Evolutionary conservation across 768 basidiomycete genomes (phyloP), one percentile per base, ranked within the genome.

Genomic region (Strobilomyces dryophilus): DNA sequence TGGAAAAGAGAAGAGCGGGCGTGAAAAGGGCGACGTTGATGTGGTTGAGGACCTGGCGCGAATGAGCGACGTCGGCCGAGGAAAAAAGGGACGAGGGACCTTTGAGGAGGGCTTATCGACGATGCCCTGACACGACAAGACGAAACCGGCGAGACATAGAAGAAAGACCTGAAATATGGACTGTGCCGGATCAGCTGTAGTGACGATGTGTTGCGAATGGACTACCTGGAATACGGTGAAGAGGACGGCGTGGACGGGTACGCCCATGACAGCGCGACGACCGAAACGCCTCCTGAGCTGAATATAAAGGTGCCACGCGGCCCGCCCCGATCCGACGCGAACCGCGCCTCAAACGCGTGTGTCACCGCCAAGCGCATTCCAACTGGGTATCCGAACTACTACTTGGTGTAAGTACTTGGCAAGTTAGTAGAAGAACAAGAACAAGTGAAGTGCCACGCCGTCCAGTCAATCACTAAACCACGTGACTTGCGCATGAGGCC

Each of bases 21-120:
- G 89, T 92, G 73, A 98, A 97, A 31, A 98, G 80, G 0, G 88
- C 88, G 21, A 95, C 83, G 67, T 95, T 95, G 48, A 95, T 72
- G 20, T 80, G 76, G 62, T 92, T 92, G 18, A 92, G 73, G 79
- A 83, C 80, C 88, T 89, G 27, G 26, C 62, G 2, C 26, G 27
- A 14, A 40, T 52, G 20, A 52, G 45, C 17, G 14, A 15, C n/a
- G 37, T 43, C 24, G 21, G 24, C 8, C n/a, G 32, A 21, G 29
- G 29, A 29, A 9, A 9, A 18, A 31, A 26, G 1, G 11, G 6
- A 35, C 3, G 21, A 20, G 2, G n/a, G 35, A 91, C 92, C 78
- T 89, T 91, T 71, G 95, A 94, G 0, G 89, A 92, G 54, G 80
- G 81, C 66, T 92, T 93, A 65, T 98, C 93, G 17, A 95, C 79